Conservation (phyloP, 1,284 basidiomycete genomes). For the Waitea zeae region DNA sequence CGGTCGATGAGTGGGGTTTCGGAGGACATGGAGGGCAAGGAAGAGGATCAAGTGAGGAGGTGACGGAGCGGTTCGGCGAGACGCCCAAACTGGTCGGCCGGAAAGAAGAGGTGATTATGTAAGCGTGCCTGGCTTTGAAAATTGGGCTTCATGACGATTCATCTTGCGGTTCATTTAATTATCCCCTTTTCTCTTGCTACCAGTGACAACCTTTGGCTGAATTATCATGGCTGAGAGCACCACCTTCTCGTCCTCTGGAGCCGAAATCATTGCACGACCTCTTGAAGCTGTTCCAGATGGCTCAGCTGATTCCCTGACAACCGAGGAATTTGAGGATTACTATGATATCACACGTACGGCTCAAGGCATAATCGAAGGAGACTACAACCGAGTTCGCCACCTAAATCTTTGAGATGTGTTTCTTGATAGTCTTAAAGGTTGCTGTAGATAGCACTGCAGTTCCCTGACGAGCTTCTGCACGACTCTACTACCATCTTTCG, state of each 20-base stretch:
- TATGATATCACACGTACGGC: conserved; percentile 48
- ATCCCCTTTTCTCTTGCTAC: too few relatives aligned
- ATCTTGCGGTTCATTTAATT: too few relatives aligned
- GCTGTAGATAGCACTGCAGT: conserved; percentile 75
- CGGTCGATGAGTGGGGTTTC: conserved; percentile 32
- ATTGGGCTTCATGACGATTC: too few relatives aligned
- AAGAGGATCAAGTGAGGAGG: conserved; percentile 3
- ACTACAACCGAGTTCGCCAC: conserved; percentile 44
- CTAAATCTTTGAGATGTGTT: neutral
- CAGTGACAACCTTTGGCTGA: too few relatives aligned
- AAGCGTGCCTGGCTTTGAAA: too few relatives aligned
- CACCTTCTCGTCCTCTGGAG: conserved; percentile 38
- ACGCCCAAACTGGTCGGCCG: neutral
- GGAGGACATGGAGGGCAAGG: conserved; percentile 6
- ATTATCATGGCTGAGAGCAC: conserved; percentile 14
- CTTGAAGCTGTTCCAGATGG: conserved; percentile 25
- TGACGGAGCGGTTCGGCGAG: neutral
- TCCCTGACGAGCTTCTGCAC: conserved; percentile 85
- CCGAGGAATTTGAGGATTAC: conserved; percentile 29
- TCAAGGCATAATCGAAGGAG: conserved; percentile 27
- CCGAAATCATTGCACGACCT: conserved; percentile 37
- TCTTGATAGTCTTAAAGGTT: conserved; percentile 1
- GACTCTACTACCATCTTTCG: conserved; percentile 83
- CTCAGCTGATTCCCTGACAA: conserved; percentile 15
- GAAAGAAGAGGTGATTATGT: too few relatives aligned